A percentile compares a stretch with the other conserved stretches of the same genome.
Evolutionary conservation across 805 yeast species (phyloP).

Genomic region (Blastobotrys parvus): DNA sequence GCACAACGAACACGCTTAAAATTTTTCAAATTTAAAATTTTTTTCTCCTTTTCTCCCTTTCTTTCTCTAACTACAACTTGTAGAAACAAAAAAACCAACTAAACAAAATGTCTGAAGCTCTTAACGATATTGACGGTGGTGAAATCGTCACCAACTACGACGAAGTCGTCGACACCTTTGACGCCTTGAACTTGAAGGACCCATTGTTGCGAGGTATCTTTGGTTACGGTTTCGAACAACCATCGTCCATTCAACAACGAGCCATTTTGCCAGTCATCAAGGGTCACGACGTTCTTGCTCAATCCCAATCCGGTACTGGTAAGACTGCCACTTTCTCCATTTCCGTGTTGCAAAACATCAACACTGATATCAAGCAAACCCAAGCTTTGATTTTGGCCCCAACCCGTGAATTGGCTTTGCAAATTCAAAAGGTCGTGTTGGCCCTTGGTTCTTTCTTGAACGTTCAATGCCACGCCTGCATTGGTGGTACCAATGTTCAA

Average conservation of each 20-base stretch:
- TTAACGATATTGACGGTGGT: constrained; percentile 62
- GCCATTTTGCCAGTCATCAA: constrained; percentile 92
- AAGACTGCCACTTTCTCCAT: constrained; percentile 97
- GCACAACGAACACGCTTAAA: not conserved
- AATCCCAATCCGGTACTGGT: constrained; percentile 99
- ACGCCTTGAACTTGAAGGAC: constrained; percentile 66
- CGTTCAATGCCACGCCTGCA: constrained; percentile 80
- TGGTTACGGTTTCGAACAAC: constrained; percentile 90
- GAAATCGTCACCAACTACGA: constrained; percentile 93
- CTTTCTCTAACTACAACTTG: not conserved
- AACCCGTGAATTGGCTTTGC: constrained; percentile 92
- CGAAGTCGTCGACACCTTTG: constrained; percentile 71
- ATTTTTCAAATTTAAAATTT: not conserved
- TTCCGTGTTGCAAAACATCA: constrained; percentile 82
- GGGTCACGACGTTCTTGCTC: constrained; percentile 95
- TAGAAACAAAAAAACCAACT: not conserved
- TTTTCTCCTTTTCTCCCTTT: not conserved
- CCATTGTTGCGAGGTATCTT: constrained; percentile 39
- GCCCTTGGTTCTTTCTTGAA: constrained; percentile 85
- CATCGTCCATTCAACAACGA: constrained; percentile 96
- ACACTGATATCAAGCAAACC: constrained; percentile 58
- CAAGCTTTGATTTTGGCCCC: constrained; percentile 93
- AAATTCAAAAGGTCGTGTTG: constrained; percentile 80
- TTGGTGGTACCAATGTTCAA: constrained; percentile 83
- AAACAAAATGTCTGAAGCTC: constrained; percentile 33